Evolutionary conservation across 1,284 basidiomycete species (phyloP), one percentile per base, ranked within the genome.

Genomic region (Ustilago lituana): DNA sequence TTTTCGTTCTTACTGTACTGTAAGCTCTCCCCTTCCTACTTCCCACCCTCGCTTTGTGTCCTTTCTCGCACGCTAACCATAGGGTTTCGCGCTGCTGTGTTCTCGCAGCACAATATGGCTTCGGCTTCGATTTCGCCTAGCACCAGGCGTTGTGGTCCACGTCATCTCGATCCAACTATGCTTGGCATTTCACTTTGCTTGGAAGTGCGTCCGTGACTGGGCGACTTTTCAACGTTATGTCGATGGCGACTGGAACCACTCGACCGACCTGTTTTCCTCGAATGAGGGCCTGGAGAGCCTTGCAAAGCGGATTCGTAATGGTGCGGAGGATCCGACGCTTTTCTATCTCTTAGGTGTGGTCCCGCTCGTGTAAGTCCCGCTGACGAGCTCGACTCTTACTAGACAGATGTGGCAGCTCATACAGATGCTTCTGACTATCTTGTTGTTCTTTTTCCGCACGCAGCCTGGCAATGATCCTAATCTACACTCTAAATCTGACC

Each of bases 151-250:
- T 3, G 48, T 57, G 5, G 43, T 63, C 14, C 63, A 66, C 33
- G 22, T 66, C 14, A 15, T 52, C 5, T 19, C 54, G 1, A 58
- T 64, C 22, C 37, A 49, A 10, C 40, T 22, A 8, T 64, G 61
- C 22, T 36, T 70, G 22, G 45, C 31, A 4, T 17, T 70, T 9
- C 67, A 70, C 53, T 64, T 50, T 19, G 22, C 56, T 4, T 70
- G 67, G 67, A 54, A 56, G 15, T 60, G 56, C 44, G 45, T 41
- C 4, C 56, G 61, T 14, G 67, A 70, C 35, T 70, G 67, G 67
- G 10, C 43, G 1, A 48, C 67, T 0, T 19, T 63, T 4, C 49
- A 63, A 23, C n/a, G 48, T 45, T 63, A 63, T 15, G 40, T 63
- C n/a, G 20, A 27, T 10, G 61, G 61, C 6, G 44, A 43, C 2